Conservation (phyloP, 2,329 filamentous ascomycete species). For the Claviceps capensis region DNA sequence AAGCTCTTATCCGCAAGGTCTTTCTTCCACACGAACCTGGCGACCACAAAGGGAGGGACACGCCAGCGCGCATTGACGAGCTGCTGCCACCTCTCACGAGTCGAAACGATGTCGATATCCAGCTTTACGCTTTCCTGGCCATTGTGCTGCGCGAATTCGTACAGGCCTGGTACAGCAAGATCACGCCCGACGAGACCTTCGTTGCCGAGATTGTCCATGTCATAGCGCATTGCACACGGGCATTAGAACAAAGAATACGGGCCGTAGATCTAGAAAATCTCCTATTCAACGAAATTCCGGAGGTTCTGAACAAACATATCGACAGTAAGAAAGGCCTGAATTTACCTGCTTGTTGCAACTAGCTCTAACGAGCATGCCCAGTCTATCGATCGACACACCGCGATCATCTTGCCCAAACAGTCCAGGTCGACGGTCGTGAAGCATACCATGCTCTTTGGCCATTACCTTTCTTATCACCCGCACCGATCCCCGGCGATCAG, state of each 20-base stretch:
- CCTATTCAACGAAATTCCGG: constrained; percentile 76
- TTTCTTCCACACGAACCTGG: constrained; percentile 61
- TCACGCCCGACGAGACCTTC: constrained; percentile 81
- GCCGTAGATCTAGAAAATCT: constrained; percentile 73
- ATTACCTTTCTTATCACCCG: constrained; percentile 65
- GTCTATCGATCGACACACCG: constrained; percentile 59
- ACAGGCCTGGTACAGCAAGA: constrained; percentile 82
- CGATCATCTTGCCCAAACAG: constrained; percentile 40
- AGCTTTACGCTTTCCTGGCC: constrained; percentile 85
- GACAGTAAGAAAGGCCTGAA: constrained; percentile 40
- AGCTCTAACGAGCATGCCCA: constrained; percentile 20
- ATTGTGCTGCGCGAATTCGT: constrained; percentile 85
- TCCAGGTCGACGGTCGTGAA: constrained; percentile 48
- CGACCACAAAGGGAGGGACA: constrained; percentile 36
- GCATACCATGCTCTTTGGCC: constrained; percentile 78
- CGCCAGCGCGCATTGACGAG: constrained; percentile 53
- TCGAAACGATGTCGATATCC: constrained; percentile 82
- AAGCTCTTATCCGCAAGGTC: constrained; percentile 66
- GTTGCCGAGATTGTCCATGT: constrained; percentile 79
- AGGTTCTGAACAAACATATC: constrained; percentile 67
- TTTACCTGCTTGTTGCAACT: background rate
- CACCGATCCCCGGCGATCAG: constrained; percentile 44
- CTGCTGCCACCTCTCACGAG: constrained; percentile 84
- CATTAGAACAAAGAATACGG: constrained; percentile 72
- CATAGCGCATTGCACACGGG: constrained; percentile 82